These are phyloP conservation scores for Pezizomycotina sp. DNA, from an alignment of 2,329 filamentous ascomycete species.

Conservation along the genomic window DNA sequence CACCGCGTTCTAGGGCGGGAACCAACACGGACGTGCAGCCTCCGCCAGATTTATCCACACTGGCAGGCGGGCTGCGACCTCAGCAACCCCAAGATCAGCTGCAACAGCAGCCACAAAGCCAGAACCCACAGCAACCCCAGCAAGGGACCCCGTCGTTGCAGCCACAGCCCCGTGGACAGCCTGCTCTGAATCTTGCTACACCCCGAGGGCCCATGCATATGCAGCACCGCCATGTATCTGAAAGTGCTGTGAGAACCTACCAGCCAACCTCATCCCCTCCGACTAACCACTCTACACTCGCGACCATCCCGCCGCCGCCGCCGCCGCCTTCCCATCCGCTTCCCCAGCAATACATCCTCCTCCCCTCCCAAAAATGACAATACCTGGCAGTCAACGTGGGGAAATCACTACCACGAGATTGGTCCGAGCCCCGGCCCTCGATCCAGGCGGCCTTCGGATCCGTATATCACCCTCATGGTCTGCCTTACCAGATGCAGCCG, in stretches of 20 bases:
- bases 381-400: constrained; percentile 20
- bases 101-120: too few relatives aligned
- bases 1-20: constrained; percentile 17
- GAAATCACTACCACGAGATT: constrained; percentile 17
- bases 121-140: constrained; percentile 17
- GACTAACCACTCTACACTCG: too few relatives aligned
- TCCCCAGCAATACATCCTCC: constrained; percentile 14
- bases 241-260: too few relatives aligned
- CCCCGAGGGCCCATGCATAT: too few relatives aligned
- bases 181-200: too few relatives aligned
- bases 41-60: too few relatives aligned
- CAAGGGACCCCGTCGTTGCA: constrained; percentile 17
- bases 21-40: constrained; percentile 18
- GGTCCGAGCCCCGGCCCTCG: constrained; percentile 16
- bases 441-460: constrained; percentile 16
- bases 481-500: constrained; percentile 18
- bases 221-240: too few relatives aligned
- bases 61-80: too few relatives aligned
- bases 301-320: constrained; percentile 10
- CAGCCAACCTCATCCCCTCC: too few relatives aligned
- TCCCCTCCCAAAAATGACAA: constrained; percentile 17
- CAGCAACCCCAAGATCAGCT: too few relatives aligned
- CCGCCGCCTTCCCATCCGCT: constrained; percentile 14
- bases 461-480: constrained; percentile 18
- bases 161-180: constrained; percentile 11